Evolutionary conservation across 2,329 filamentous ascomycete genomes (phyloP).

Genomic region (Orbilia quercus): DNA sequence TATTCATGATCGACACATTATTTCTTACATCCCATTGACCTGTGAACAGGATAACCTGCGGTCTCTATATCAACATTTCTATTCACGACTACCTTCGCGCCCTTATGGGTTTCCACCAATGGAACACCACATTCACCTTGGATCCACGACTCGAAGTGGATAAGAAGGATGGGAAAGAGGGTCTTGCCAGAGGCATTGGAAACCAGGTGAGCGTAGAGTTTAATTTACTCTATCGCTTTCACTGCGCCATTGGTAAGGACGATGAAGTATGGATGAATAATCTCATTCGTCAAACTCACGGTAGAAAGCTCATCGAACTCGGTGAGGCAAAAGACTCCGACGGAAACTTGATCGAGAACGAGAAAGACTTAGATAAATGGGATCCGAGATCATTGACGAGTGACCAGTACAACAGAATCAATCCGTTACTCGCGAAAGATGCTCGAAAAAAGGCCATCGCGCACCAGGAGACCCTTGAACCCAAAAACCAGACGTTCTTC

Average conservation of each 20-base stretch:
- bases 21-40: neutral
- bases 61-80: slow-evolving; percentile 70
- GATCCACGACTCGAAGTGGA: slow-evolving; percentile 72
- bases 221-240: slow-evolving; percentile 75
- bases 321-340: slow-evolving; percentile 61
- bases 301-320: slow-evolving; percentile 63
- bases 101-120: slow-evolving; percentile 71
- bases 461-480: slow-evolving; percentile 20
- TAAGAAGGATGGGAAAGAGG: slow-evolving; percentile 64
- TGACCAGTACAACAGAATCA: slow-evolving; percentile 45
- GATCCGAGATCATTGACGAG: slow-evolving; percentile 57
- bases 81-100: slow-evolving; percentile 72
- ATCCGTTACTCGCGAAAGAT: slow-evolving; percentile 37
- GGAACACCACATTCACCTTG: slow-evolving; percentile 67
- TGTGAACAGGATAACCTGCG: slow-evolving; percentile 64
- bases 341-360: slow-evolving; percentile 31
- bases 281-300: slow-evolving; percentile 66
- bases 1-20: too few relatives aligned
- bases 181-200: slow-evolving; percentile 69
- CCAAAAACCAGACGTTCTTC: slow-evolving; percentile 49
- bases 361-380: slow-evolving; percentile 35
- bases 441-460: slow-evolving; percentile 16
- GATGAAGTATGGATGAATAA: slow-evolving; percentile 73
- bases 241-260: slow-evolving; percentile 71
- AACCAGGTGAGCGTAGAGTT: slow-evolving; percentile 77